These are phyloP conservation scores for Miamiensis avidus DNA, from an alignment of 169 alveolate genomes.

Conservation along the genomic window DNA sequence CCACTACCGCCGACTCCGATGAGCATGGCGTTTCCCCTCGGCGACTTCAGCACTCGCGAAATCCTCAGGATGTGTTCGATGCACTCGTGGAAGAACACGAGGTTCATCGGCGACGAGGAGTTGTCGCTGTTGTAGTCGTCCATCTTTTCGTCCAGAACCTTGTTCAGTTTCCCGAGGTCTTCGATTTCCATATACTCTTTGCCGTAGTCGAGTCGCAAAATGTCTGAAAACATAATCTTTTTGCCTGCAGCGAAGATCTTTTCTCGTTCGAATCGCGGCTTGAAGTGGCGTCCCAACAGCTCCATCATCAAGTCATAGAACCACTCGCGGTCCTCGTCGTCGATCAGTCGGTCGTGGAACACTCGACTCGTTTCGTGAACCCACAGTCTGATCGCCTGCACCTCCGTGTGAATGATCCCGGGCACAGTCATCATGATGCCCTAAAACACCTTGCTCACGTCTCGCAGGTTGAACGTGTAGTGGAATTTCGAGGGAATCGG, in stretches of 20 bases:
- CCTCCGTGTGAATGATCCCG: conserved; percentile 59
- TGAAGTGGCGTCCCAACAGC: conserved; percentile 61
- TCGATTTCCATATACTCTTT: conserved; percentile 78
- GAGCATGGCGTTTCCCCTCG: conserved; percentile 84
- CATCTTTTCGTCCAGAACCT: conserved; percentile 66
- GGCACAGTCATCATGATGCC: conserved; percentile 84
- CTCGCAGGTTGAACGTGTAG: conserved; percentile 85
- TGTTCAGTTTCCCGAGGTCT: conserved; percentile 61
- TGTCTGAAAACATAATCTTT: conserved; percentile 67
- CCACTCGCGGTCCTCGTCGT: conserved; percentile 78
- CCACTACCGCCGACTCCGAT: conserved; percentile 93
- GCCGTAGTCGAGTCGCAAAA: conserved; percentile 65
- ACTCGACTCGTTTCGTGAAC: conserved; percentile 88
- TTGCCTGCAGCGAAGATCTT: conserved; percentile 50
- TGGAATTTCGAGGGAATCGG: conserved; percentile 88
- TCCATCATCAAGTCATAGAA: conserved; percentile 70
- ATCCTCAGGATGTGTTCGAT: conserved; percentile 84
- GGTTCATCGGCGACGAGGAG: conserved; percentile 73
- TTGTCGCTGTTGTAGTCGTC: conserved; percentile 77
- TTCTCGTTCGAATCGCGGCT: conserved; percentile 54
- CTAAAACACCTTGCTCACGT: conserved; percentile 84
- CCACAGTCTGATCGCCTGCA: conserved; percentile 77
- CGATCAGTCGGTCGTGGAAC: conserved; percentile 84
- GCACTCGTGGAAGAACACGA: conserved; percentile 85
- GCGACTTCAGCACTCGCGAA: conserved; percentile 78